Base-by-base conservation (phyloP, 768 basidiomycete genomes). In the Tulasnella sp. region DNA sequence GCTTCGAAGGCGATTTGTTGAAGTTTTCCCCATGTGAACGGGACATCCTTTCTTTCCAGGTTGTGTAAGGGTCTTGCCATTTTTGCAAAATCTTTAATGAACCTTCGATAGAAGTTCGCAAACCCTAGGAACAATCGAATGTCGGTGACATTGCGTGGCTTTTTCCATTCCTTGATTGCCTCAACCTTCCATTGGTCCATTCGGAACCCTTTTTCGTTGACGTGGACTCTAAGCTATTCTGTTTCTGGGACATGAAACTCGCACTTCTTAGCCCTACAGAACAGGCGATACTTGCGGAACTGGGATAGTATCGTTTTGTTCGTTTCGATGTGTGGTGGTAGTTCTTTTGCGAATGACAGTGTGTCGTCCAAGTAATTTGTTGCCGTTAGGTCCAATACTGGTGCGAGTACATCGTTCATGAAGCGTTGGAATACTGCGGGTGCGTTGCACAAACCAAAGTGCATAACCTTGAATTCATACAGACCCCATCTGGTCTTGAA, bases 291-390 rank as follows among this genome's bases (percentile, higher is more conserved):
- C 11, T 29, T n/a, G 0, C 34, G 39, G 39, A 69, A 40, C 11
- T 31, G 54, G 22, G 22, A 5, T 8, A 58, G 54, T 17, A 58
- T 58, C 3, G 54, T 29, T 2, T n/a, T 11, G 25, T 58, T 58
- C 4, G n/a, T 29, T 1, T 2, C 5, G 29, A 58, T 58, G 12
- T 54, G 52, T 37, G 72, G 39, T 22, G 74, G 72, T 14, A 69
- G 71, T 7, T 64, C 75, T 4, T 58, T 39, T 6, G 76, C 74
- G 40, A 71, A 72, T 3, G 79, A 69, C 1, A 79, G 67, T 1
- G 79, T 79, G 37, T 79, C 74, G 77, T 79, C 79, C 12, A 80
- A 72, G 68, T 77, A 80, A 15, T 78, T 58, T 6, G 76, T 42
- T 4, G 76, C 71, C 31, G 72, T 69, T 17, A 67, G 42, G 12